phyloP scores from a whole-genome alignment of 2,329 filamentous ascomycete species.

The Ceratocystis colombiana region DNA sequence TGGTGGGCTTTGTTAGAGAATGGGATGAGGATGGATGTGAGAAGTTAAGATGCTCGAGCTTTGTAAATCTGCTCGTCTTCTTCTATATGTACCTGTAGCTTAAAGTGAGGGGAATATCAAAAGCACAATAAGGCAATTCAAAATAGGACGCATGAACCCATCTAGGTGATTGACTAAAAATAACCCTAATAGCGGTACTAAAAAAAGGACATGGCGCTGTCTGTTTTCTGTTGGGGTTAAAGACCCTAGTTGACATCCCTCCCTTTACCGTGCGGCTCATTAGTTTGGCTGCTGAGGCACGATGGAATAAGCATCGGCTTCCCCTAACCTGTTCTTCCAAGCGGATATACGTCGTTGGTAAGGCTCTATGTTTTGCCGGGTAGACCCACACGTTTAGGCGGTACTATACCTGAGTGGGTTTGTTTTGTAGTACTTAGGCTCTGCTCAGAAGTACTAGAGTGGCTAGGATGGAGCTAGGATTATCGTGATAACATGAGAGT shows the following conservation, averaged over 20 bases:
- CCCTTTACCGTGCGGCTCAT: no score
- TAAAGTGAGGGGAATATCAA: conserved; percentile 6
- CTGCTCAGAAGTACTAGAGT: background rate
- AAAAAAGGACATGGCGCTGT: background rate
- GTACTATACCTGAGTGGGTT: no score
- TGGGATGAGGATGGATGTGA: background rate
- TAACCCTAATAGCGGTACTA: background rate
- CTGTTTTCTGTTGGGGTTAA: no score
- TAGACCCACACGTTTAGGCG: no score
- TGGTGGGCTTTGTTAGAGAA: background rate
- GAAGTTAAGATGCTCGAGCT: background rate
- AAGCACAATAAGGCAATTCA: background rate
- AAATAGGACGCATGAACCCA: conserved; percentile 3
- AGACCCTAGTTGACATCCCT: no score
- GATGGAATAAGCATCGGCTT: no score
- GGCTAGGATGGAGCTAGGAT: background rate
- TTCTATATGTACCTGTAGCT: conserved; percentile 6
- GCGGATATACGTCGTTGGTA: no score
- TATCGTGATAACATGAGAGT: background rate
- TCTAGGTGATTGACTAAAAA: background rate
- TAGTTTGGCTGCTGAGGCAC: no score
- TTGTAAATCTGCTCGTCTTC: background rate
- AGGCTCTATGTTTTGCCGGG: no score
- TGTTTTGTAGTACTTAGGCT: no score
- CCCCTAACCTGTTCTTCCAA: no score